These are phyloP conservation scores for Stereocaulon alpinum DNA, from an alignment of 495 filamentous ascomycete species.

Conservation along the genomic window DNA sequence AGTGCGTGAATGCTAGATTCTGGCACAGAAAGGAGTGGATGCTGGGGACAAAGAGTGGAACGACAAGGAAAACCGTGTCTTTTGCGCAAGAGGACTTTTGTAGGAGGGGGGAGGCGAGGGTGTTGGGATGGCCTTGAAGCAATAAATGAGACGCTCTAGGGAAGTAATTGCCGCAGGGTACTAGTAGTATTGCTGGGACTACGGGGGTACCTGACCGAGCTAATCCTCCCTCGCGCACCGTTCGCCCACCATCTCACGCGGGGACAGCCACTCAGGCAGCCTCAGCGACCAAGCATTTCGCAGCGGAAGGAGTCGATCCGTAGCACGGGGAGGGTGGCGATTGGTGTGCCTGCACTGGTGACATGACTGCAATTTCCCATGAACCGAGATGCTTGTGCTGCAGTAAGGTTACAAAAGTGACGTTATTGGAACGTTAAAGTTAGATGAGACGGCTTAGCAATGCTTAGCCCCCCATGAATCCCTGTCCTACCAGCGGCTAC, in stretches of 20 bases:
- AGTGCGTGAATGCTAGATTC: conserved; percentile 1
- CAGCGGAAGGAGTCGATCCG: not conserved
- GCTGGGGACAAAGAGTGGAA: not conserved
- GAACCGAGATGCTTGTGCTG: not conserved
- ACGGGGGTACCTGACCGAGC: not conserved
- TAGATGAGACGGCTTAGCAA: not conserved
- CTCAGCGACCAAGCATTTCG: not conserved
- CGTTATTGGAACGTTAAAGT: not conserved
- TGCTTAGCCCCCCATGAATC: not conserved
- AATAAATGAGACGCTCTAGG: conserved; percentile 11
- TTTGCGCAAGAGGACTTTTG: not conserved
- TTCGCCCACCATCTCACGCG: no score
- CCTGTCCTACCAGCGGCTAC: not conserved
- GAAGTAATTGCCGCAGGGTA: conserved; percentile 11
- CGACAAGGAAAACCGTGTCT: not conserved
- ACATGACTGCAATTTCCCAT: conserved; percentile 9
- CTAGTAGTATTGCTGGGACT: not conserved
- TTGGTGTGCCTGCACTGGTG: not conserved
- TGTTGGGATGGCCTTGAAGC: not conserved
- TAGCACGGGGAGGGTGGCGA: not conserved
- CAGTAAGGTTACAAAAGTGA: not conserved
- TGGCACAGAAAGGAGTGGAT: not conserved
- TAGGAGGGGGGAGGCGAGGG: not conserved
- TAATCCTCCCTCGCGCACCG: not conserved
- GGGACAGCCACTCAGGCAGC: conserved; percentile 1